These are phyloP conservation scores for Neurospora sp. DNA, from an alignment of 495 filamentous ascomycete genomes.

Conservation along the genomic window DNA sequence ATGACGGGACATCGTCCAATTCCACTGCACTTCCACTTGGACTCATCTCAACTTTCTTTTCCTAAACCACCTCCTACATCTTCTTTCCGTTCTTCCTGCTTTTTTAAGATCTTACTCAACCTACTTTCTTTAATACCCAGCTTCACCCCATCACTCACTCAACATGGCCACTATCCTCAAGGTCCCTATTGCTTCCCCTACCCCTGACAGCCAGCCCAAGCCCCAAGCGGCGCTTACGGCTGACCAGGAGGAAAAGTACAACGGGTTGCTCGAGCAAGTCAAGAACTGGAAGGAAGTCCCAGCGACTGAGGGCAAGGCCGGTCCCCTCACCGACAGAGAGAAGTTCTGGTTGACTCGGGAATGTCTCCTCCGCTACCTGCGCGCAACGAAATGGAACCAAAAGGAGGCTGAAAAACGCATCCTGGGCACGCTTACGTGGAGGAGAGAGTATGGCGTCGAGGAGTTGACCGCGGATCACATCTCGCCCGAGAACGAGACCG, in stretches of 20 bases:
- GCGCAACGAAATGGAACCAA: constrained; percentile 84
- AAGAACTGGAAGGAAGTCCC: constrained; percentile 64
- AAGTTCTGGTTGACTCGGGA: constrained; percentile 84
- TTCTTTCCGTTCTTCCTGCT: neutral
- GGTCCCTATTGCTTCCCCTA: constrained; percentile 59
- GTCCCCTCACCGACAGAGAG: constrained; percentile 67
- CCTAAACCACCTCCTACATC: neutral
- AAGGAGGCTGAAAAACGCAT: constrained; percentile 68
- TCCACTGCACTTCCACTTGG: neutral
- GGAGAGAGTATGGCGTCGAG: constrained; percentile 71
- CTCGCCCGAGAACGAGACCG: constrained; percentile 84
- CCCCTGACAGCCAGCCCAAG: constrained; percentile 43
- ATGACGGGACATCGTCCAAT: neutral
- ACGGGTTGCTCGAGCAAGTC: constrained; percentile 54
- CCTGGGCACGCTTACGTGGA: constrained; percentile 72
- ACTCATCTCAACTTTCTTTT: neutral
- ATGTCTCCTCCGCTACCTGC: constrained; percentile 84
- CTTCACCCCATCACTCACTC: neutral
- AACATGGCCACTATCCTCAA: constrained; percentile 39
- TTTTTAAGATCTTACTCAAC: neutral
- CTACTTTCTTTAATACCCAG: neutral
- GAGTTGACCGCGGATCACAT: constrained; percentile 75
- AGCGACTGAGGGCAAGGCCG: constrained; percentile 47
- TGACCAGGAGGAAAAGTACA: constrained; percentile 81
- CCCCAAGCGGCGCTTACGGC: constrained; percentile 47